phyloP scores from a whole-genome alignment of 2,329 filamentous ascomycete species.

The Colletotrichum eleusines region DNA sequence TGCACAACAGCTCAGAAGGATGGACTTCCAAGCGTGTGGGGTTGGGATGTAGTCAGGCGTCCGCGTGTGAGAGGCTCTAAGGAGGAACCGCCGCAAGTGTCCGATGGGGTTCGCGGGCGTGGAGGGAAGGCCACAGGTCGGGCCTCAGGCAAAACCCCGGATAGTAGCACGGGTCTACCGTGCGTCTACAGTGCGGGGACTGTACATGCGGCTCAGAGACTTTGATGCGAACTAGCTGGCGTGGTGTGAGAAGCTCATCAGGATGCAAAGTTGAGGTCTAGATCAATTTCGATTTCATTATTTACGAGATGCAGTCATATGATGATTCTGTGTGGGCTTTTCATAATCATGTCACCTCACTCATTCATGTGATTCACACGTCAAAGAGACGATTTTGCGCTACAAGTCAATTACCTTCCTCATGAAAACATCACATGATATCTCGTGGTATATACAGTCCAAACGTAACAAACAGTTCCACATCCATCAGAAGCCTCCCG shows the following conservation, averaged over 20 bases:
- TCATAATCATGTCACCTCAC: background rate
- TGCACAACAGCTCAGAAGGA: constrained; percentile 34
- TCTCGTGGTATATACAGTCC: constrained; percentile 40
- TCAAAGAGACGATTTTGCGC: background rate
- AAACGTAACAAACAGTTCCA: constrained; percentile 12
- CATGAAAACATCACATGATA: constrained; percentile 40
- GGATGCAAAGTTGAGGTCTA: background rate
- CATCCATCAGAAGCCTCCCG: constrained; percentile 15
- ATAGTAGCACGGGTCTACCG: background rate
- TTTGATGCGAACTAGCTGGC: background rate
- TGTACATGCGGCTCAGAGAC: background rate
- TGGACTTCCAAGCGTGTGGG: constrained; percentile 37
- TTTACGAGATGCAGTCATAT: background rate
- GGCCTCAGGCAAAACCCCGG: constrained; percentile 41
- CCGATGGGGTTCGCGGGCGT: constrained; percentile 35
- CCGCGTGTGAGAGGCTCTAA: constrained; percentile 34
- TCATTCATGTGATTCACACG: background rate
- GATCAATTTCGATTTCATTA: background rate
- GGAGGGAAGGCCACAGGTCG: constrained; percentile 21
- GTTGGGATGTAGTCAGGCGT: constrained; percentile 42
- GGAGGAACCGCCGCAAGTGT: constrained; percentile 38
- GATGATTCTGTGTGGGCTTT: background rate
- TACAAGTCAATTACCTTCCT: constrained; percentile 26
- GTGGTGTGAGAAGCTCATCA: background rate
- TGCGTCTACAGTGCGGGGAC: background rate